Evolutionary conservation across 306 rosid species (phyloP).

Genomic region (Parietaria judaica): DNA sequence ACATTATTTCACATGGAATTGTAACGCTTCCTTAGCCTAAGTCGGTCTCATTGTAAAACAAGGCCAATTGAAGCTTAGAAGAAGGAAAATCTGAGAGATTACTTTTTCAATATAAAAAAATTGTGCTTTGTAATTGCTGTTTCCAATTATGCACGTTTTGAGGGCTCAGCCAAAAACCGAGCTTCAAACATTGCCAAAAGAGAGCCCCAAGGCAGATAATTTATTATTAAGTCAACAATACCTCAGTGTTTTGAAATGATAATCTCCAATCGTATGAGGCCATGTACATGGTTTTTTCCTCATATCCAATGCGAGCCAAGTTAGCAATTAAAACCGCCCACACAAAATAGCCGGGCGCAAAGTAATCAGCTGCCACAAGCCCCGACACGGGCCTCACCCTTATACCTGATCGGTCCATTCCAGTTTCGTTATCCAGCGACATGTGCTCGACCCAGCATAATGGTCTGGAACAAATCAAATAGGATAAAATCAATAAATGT

Average conservation of each 20-base stretch:
- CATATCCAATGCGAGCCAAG: slow-evolving; percentile 83
- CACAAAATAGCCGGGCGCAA: slow-evolving; percentile 86
- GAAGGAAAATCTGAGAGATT: too few relatives aligned
- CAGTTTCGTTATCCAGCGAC: slow-evolving; percentile 84
- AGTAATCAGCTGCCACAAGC: slow-evolving; percentile 92
- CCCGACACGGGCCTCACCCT: slow-evolving; percentile 87
- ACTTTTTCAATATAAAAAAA: too few relatives aligned
- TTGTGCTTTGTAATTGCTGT: too few relatives aligned
- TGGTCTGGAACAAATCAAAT: slow-evolving; percentile 38
- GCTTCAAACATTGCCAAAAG: background rate
- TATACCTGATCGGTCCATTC: slow-evolving; percentile 61
- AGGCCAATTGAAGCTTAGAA: too few relatives aligned
- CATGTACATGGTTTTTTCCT: slow-evolving; percentile 87
- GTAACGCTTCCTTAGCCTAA: too few relatives aligned
- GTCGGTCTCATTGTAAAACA: too few relatives aligned
- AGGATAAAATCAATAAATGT: too few relatives aligned
- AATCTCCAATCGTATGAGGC: slow-evolving; percentile 88
- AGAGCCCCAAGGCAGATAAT: slow-evolving; percentile 1
- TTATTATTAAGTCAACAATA: slow-evolving; percentile 17
- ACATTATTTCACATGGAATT: slow-evolving; percentile 12
- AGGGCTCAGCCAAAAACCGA: too few relatives aligned
- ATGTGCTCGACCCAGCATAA: slow-evolving; percentile 81
- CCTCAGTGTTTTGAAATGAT: slow-evolving; percentile 88
- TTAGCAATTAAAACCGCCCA: slow-evolving; percentile 93
- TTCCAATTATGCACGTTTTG: too few relatives aligned